Evolutionary conservation across 352 stramenopile genomes (phyloP).

Genomic region (Pythium phragmiticola): DNA sequence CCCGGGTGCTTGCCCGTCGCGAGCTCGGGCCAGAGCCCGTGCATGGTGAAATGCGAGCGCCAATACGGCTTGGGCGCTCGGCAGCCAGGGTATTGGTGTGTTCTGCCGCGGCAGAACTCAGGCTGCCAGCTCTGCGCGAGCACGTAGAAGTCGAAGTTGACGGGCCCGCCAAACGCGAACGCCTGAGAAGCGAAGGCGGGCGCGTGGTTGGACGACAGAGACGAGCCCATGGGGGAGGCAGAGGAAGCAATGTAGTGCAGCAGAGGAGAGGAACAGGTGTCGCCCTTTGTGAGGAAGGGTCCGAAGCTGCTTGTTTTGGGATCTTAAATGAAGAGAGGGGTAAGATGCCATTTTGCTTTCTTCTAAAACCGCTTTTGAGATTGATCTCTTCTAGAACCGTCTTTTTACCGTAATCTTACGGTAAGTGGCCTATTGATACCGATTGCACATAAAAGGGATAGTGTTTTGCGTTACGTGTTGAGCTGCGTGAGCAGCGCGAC

Average conservation of each 20-base stretch:
- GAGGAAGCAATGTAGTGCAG: constrained; percentile 2
- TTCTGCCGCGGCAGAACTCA: constrained; percentile 74
- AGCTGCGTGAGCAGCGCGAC: constrained; percentile 94
- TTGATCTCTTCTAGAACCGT: constrained; percentile 6
- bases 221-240: not conserved
- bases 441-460: constrained; percentile 8
- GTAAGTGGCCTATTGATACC: too few relatives aligned
- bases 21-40: constrained; percentile 88
- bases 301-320: constrained; percentile 5
- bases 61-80: constrained; percentile 61
- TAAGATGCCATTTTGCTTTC: not conserved
- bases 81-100: constrained; percentile 68
- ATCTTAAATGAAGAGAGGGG: not conserved
- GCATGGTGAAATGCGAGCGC: constrained; percentile 85
- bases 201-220: not conserved
- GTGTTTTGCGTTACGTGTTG: constrained; percentile 67
- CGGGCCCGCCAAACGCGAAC: constrained; percentile 1
- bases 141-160: constrained; percentile 86
- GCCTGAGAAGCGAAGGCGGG: constrained; percentile 16
- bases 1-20: constrained; percentile 61
- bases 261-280: not conserved
- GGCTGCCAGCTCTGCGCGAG: constrained; percentile 90
- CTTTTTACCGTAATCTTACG: not conserved
- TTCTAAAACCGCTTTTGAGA: constrained; percentile 19
- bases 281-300: not conserved